A percentile compares a stretch with the other conserved stretches of the same genome.
Evolutionary conservation across 768 basidiomycete genomes (phyloP).

Genomic region (Clitopilus hobsonii): DNA sequence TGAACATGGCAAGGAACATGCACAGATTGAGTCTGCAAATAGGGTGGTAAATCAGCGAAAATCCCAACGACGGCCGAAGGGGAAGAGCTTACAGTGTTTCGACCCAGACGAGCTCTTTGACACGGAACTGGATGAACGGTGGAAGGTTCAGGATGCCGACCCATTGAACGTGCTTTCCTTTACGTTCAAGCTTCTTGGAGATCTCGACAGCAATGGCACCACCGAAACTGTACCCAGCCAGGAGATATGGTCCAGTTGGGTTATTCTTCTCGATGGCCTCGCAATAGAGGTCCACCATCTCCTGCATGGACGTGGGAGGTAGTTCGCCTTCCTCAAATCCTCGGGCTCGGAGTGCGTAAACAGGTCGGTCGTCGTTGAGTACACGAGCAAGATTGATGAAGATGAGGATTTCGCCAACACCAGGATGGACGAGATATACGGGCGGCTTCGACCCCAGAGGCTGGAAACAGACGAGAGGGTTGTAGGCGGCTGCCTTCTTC

Average conservation of each 20-base stretch:
- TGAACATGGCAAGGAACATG: constrained; percentile 1
- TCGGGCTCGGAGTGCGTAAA: not conserved
- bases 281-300: constrained; percentile 1
- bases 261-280: not conserved
- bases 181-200: not conserved
- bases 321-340: not conserved
- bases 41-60: not conserved
- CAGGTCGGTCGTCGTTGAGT: not conserved
- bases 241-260: not conserved
- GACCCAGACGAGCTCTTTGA: not conserved
- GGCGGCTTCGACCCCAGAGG: not conserved
- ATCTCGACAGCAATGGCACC: constrained; percentile 2
- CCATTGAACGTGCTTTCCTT: not conserved
- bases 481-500: not conserved
- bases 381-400: constrained; percentile 1
- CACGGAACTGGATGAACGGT: not conserved
- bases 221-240: constrained; percentile 3
- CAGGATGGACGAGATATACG: constrained; percentile 2
- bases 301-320: not conserved
- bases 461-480: constrained; percentile 1
- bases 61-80: not conserved
- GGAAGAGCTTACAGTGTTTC: constrained; percentile 1
- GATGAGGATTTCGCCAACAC: constrained; percentile 1
- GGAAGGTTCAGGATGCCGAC: constrained; percentile 1
- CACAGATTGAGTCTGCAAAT: not conserved